Base-by-base conservation (phyloP, 164 flowering plant genomes). In the Sextonia rubra region DNA sequence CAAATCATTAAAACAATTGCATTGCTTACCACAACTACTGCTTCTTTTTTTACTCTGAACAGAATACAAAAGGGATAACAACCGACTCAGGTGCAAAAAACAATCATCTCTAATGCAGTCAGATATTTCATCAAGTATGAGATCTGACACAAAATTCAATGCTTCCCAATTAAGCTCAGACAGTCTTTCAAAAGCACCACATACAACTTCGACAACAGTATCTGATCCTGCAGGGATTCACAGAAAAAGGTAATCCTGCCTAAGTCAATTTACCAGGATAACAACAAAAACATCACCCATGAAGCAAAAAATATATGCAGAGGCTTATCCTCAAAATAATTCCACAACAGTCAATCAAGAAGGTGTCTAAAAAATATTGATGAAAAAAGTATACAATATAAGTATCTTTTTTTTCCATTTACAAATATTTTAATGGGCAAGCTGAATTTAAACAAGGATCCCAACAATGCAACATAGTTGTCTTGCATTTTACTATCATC, bases 121-220 rank as follows among this genome's bases (percentile, higher is more conserved):
- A 29, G 24, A 69, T 76, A 89, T 81, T 75, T 87, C 85, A 64
- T 72, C 75, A 70, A 79, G 65, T 73, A 91, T 82, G 81, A 88
- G 83, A 49, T 82, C 79, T 86, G 83, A 86, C 71, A 93, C 70
- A 71, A 83, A 76, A 65, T 66, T 74, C 82, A 89, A 77, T 73
- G 87, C 97, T 63, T 65, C 61, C 18, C 85, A 63, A 30, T 83
- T 84, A 29, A 91, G 77, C 29, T 85, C 89, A 69, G 82, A 86
- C 69, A 86, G 73, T 74, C 89, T 86, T 72, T 82, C 70, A 37
- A 90, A 84, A 60, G 87, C 68, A 72, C 76, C 37, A 73, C 26
- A 76, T 55, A 91, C 75, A 78, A 91, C 91, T 77, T 89, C 95
- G 77, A 87, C 79, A 80, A 87, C 78, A 62, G 81, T 74, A 25